Conservation (phyloP, 805 yeast species). For the Lachancea thermotolerans region DNA sequence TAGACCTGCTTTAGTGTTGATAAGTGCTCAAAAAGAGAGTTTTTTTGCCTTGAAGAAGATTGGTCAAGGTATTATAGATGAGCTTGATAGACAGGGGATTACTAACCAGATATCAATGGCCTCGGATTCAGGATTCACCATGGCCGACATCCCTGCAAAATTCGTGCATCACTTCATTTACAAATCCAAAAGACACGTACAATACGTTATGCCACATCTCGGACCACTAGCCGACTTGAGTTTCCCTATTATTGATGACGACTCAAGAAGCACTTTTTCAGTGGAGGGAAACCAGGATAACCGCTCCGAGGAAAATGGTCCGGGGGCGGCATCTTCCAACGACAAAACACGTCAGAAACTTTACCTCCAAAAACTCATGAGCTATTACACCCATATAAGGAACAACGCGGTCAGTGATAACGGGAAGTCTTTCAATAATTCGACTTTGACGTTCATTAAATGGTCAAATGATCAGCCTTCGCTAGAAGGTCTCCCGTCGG, state of each 20-base stretch:
- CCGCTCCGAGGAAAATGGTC: not conserved
- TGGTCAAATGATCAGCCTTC: conserved; percentile 30
- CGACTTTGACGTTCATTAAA: conserved; percentile 41
- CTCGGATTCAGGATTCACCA: conserved; percentile 32
- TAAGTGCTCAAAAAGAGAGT: conserved; percentile 58
- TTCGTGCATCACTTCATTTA: conserved; percentile 71
- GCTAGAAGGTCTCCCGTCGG: conserved; percentile 10
- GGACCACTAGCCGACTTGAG: not conserved
- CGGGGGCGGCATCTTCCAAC: not conserved
- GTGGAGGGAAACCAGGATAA: conserved; percentile 1
- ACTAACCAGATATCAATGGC: conserved; percentile 35
- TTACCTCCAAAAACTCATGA: conserved; percentile 23
- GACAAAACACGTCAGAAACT: conserved; percentile 1
- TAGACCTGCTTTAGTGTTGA: conserved; percentile 35
- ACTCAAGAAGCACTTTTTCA: not conserved
- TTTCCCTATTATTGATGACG: conserved; percentile 10
- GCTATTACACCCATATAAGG: conserved; percentile 24
- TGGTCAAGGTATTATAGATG: conserved; percentile 36
- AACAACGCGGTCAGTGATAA: conserved; percentile 22
- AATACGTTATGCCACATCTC: conserved; percentile 25
- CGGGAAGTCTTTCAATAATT: conserved; percentile 28
- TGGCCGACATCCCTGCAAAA: conserved; percentile 50
- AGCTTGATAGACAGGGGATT: conserved; percentile 34
- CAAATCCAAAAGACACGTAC: conserved; percentile 64
- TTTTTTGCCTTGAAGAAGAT: conserved; percentile 68